These are phyloP conservation scores for Erythrobasidium yunnanense DNA, from an alignment of 768 basidiomycete species.

Conservation along the genomic window DNA sequence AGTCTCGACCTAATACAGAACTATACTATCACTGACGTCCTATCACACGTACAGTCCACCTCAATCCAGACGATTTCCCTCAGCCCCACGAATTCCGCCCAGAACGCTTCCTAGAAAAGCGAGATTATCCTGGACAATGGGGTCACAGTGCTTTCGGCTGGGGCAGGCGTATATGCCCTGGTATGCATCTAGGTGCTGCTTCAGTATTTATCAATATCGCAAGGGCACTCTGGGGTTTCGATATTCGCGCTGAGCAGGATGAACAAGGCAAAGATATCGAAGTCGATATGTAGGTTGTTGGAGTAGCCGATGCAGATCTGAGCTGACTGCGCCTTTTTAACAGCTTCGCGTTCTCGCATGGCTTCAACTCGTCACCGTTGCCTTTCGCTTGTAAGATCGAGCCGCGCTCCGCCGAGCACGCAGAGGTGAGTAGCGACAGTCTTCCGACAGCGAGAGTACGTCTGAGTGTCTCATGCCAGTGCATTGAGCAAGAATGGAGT, in stretches of 20 bases:
- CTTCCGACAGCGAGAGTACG: too few species aligned
- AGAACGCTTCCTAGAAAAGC: slow-evolving; percentile 28
- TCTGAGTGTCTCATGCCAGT: too few species aligned
- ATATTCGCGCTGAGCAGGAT: slow-evolving; percentile 27
- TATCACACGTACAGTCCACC: slow-evolving; percentile 28
- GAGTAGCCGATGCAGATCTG: too few species aligned
- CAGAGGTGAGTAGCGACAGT: too few species aligned
- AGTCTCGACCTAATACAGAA: too few species aligned
- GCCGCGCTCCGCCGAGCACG: too few species aligned
- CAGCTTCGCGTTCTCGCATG: slow-evolving; percentile 5
- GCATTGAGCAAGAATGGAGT: too few species aligned
- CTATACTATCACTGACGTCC: too few species aligned
- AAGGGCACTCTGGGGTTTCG: slow-evolving; percentile 34
- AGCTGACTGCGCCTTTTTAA: too few species aligned
- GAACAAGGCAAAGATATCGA: slow-evolving; percentile 22
- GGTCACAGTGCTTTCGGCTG: slow-evolving; percentile 26
- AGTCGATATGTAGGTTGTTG: too few species aligned
- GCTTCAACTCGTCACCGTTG: too few species aligned
- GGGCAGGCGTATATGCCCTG: slow-evolving; percentile 17
- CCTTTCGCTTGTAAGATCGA: too few species aligned
- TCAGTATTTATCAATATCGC: slow-evolving; percentile 34
- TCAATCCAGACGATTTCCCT: slow-evolving; percentile 32
- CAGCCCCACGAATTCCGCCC: slow-evolving; percentile 33
- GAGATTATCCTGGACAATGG: slow-evolving; percentile 24
- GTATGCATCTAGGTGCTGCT: slow-evolving; percentile 19